Conservation (phyloP, 2,329 filamentous ascomycete genomes). For the Colletotrichum zoysiae region DNA sequence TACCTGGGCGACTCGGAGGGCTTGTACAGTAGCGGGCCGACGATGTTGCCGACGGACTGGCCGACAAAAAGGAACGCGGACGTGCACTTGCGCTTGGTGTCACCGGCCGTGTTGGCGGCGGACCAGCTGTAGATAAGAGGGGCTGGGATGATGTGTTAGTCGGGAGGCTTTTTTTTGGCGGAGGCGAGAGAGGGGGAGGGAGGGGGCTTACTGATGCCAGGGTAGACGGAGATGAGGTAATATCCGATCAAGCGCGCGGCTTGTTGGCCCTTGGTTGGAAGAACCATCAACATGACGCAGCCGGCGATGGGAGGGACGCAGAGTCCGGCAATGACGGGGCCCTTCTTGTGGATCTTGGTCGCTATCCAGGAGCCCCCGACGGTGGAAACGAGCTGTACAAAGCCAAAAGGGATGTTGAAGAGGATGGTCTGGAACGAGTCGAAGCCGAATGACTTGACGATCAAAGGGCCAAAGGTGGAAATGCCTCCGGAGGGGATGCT, state of each 20-base stretch:
- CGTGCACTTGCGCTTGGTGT: slow-evolving; percentile 76
- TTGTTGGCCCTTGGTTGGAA: slow-evolving; percentile 60
- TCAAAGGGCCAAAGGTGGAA: slow-evolving; percentile 69
- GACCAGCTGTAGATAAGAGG: slow-evolving; percentile 70
- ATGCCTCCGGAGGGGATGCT: slow-evolving; percentile 68
- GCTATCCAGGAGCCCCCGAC: slow-evolving; percentile 69
- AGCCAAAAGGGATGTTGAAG: slow-evolving; percentile 72
- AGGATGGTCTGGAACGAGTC: slow-evolving; percentile 67
- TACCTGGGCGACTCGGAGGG: slow-evolving; percentile 70
- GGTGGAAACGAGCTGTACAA: slow-evolving; percentile 70
- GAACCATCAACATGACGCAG: slow-evolving; percentile 64
- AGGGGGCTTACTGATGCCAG: slow-evolving; percentile 53
- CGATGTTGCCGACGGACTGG: slow-evolving; percentile 72
- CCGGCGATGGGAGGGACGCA: slow-evolving; percentile 70
- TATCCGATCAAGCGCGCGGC: slow-evolving; percentile 68
- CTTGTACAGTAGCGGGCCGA: slow-evolving; percentile 74
- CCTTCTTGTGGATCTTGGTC: slow-evolving; percentile 66
- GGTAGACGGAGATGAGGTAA: slow-evolving; percentile 71
- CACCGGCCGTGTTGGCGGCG: slow-evolving; percentile 71
- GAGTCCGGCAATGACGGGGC: slow-evolving; percentile 64
- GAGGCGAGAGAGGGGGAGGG: not conserved
- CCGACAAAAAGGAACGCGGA: slow-evolving; percentile 71
- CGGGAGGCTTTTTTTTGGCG: no score
- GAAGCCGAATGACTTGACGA: slow-evolving; percentile 70
- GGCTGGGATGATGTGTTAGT: slow-evolving; percentile 46